Percentiles rank a stretch among this genome's conserved stretches.
phyloP scores from a whole-genome alignment of 805 yeast species.

The Suhomyces emberorum region DNA sequence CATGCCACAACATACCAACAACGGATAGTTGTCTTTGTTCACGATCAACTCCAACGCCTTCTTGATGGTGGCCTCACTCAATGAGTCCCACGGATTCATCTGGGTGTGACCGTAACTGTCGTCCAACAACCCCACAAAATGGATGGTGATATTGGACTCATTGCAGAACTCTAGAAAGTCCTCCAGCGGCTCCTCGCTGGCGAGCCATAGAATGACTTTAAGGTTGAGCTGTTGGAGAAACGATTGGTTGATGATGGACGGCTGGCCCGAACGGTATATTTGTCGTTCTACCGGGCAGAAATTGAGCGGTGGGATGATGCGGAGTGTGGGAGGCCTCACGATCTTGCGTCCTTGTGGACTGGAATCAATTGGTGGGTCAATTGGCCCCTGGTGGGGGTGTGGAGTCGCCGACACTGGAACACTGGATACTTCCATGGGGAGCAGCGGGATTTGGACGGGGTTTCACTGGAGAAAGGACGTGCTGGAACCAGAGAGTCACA shows the following conservation, averaged over 20 bases:
- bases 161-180: conserved; percentile 80
- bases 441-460: too few relatives aligned
- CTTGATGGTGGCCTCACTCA: conserved; percentile 76
- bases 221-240: conserved; percentile 72
- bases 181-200: conserved; percentile 93
- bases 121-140: conserved; percentile 77
- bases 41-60: conserved; percentile 76
- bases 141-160: conserved; percentile 65
- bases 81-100: conserved; percentile 91
- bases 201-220: conserved; percentile 87
- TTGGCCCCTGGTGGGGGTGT: too few relatives aligned
- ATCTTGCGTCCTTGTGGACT: conserved; percentile 14
- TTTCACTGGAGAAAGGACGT: too few relatives aligned
- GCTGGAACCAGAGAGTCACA: too few relatives aligned
- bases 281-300: conserved; percentile 92
- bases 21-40: conserved; percentile 71
- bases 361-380: too few relatives aligned
- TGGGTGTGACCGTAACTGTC: conserved; percentile 36
- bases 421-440: too few relatives aligned
- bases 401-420: too few relatives aligned
- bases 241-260: conserved; percentile 87
- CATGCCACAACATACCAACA: conserved; percentile 96
- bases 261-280: conserved; percentile 89
- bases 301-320: conserved; percentile 90
- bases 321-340: conserved; percentile 52